A percentile compares a stretch with the other conserved stretches of the same genome.
These are phyloP conservation scores for Fibroporia radiculosa DNA, from an alignment of 768 basidiomycete species.

Conservation along the genomic window DNA sequence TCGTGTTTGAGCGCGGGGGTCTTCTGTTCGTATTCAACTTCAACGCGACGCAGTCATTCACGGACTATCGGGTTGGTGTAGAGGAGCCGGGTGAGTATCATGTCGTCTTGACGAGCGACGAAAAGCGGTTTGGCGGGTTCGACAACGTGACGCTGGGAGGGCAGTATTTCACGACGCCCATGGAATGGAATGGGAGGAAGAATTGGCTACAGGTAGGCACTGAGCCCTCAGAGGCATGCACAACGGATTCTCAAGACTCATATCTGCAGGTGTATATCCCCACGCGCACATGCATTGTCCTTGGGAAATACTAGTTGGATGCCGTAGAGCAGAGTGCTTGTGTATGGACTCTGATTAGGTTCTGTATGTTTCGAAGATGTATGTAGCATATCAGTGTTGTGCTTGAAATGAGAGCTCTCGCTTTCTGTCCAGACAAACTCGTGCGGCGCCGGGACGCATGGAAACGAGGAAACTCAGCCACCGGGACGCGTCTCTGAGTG, in stretches of 20 bases:
- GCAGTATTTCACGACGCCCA: conserved; percentile 70
- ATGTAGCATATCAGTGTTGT: not conserved
- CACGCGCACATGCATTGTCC: conserved; percentile 55
- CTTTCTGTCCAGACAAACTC: too few relatives aligned
- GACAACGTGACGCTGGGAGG: conserved; percentile 61
- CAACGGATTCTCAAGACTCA: too few relatives aligned
- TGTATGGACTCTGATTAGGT: too few relatives aligned
- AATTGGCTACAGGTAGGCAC: conserved; percentile 76
- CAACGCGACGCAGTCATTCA: conserved; percentile 83
- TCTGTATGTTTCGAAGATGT: too few relatives aligned
- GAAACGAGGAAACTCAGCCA: too few relatives aligned
- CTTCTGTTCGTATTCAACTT: conserved; percentile 97
- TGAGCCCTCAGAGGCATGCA: too few relatives aligned
- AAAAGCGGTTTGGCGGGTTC: conserved; percentile 85
- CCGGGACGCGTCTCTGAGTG: too few relatives aligned
- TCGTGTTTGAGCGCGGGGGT: conserved; percentile 91
- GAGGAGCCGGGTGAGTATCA: conserved; percentile 80
- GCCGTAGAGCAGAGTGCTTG: too few relatives aligned
- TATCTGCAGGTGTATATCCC: conserved; percentile 73
- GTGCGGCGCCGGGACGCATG: too few relatives aligned
- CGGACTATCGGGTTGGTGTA: conserved; percentile 90
- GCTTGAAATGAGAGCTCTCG: too few relatives aligned
- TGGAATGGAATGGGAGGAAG: conserved; percentile 89
- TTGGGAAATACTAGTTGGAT: too few relatives aligned
- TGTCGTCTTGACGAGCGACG: conserved; percentile 77